Evolutionary conservation across 192 early-diverging fungal species (phyloP).

Genomic region (Linnemannia exigua): DNA sequence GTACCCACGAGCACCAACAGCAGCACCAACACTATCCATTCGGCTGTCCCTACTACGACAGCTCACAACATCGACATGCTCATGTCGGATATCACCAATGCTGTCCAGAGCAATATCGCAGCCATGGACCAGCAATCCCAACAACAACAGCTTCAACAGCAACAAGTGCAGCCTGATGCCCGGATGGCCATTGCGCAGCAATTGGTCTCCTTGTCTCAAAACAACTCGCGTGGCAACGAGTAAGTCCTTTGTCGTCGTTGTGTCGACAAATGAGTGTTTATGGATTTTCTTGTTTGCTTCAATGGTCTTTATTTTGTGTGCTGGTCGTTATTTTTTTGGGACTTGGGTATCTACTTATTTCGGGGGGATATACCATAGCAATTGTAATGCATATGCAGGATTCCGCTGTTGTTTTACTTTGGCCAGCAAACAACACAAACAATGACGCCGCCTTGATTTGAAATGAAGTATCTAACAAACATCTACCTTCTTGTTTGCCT

Average conservation of each 20-base stretch:
- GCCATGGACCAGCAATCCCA: constrained; percentile 29
- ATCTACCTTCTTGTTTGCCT: constrained; percentile 1
- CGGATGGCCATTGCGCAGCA: constrained; percentile 49
- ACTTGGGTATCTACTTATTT: not conserved
- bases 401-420: constrained; percentile 9
- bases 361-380: not conserved
- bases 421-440: not conserved
- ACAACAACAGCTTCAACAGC: constrained; percentile 13
- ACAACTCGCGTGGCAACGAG: constrained; percentile 28
- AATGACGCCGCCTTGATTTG: not conserved
- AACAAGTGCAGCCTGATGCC: constrained; percentile 30
- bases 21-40: not conserved
- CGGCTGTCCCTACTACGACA: not conserved
- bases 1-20: not conserved
- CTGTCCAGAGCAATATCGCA: constrained; percentile 34
- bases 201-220: constrained; percentile 41
- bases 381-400: not conserved
- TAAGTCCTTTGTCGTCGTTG: constrained; percentile 13
- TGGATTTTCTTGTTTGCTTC: not conserved
- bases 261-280: not conserved
- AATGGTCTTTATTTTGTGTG: not conserved
- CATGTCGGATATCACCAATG: constrained; percentile 34
- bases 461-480: not conserved
- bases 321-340: not conserved
- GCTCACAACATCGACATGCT: constrained; percentile 19